Base-by-base conservation (phyloP, 2,329 filamentous ascomycete genomes). In the Aspergillus sp. region DNA sequence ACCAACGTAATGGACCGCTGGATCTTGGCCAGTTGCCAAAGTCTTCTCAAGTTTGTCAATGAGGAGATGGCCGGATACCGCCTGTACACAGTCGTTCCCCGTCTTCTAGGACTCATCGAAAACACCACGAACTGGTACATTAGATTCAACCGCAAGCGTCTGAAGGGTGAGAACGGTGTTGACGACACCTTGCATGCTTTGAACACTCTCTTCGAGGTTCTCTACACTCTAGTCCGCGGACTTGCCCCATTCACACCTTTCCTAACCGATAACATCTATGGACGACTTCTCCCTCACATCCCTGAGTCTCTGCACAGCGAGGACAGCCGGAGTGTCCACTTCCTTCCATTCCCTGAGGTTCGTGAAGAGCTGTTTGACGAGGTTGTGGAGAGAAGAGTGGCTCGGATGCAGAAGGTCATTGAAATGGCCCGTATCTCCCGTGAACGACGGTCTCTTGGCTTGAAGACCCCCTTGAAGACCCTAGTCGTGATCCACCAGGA, bases 71-170 rank as follows among this genome's bases (percentile, higher is more conserved):
- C 70, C 81, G 87, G 79, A 6, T 91, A 91, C 72, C 87, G 90
- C 41, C 77, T 93, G 37, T 98, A 97, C 76, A 98, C 93, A 1
- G 93, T 98, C 45, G 92, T 96, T 45, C 93, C 93, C 7, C 84
- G 90, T 62, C 79, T 98, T 59, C 83, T 96, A 17, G 84, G 84
- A 57, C 84, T 96, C 68, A 96, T 97, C 64, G 93, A 97, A 69
- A 92, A 96, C 76, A 92, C 90, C 4, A 97, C 93, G n/a, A 98
- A 98, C 77, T 97, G 93, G 93, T 97, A 97, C 77, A 97, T 97
- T 73, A 86, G 92, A 60, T 96, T 96, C 81, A 97, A 97, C 80
- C 85, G 93, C 55, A 90, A 90, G 74, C 87, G 93, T 55, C 82
- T 96, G 64, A 97, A 96, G 85, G 93, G 93, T 44, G 92, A 96